Conservation (phyloP, 2,329 filamentous ascomycete species). For the Beauveria australis region DNA sequence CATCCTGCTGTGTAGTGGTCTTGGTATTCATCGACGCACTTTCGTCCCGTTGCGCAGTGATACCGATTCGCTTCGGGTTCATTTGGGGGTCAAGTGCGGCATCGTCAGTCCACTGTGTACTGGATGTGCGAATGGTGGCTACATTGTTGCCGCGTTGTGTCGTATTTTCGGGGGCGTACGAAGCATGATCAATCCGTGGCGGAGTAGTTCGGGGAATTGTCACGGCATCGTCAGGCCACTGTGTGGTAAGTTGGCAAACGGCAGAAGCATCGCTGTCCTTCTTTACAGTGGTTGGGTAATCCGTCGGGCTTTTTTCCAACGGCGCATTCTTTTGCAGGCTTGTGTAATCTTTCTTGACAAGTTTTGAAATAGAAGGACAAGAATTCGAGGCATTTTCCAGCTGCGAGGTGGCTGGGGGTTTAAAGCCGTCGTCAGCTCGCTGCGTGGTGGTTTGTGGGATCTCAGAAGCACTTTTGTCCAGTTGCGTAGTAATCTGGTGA, state of each 20-base stretch:
- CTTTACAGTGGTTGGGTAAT: not conserved
- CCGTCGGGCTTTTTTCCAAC: not conserved
- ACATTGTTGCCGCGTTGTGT: not conserved
- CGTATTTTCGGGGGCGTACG: not conserved
- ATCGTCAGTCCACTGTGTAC: too few species aligned
- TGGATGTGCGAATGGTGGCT: not conserved
- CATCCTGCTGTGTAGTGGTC: too few species aligned
- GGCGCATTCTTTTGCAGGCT: not conserved
- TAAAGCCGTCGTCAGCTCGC: not conserved
- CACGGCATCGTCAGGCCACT: not conserved
- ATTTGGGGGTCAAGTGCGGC: too few species aligned
- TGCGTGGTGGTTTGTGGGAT: not conserved
- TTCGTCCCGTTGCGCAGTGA: too few species aligned
- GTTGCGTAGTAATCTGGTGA: too few species aligned
- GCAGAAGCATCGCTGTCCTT: not conserved
- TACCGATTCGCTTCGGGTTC: too few species aligned
- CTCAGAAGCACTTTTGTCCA: not conserved
- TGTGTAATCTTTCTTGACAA: not conserved
- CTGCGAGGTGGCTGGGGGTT: not conserved
- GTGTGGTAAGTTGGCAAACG: not conserved
- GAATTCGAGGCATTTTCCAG: not conserved
- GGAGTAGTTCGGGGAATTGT: not conserved
- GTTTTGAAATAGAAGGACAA: not conserved
- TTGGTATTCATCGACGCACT: not conserved
- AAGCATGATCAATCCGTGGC: not conserved